These are phyloP conservation scores for Xylaria longipes DNA, from an alignment of 495 filamentous ascomycete genomes.

Conservation along the genomic window DNA sequence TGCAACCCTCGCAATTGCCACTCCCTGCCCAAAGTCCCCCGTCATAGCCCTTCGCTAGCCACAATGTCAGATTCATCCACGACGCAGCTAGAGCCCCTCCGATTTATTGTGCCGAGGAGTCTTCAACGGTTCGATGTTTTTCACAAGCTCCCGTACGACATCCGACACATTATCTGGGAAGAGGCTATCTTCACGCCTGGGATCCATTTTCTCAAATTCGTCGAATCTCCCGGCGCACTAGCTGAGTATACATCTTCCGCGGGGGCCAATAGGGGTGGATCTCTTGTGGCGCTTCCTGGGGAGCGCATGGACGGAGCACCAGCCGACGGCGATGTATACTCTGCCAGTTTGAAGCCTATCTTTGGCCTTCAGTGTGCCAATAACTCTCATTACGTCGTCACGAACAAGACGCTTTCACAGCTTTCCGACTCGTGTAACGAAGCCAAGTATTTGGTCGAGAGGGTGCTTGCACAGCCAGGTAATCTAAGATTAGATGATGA, in stretches of 20 bases:
- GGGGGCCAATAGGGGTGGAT: slow-evolving; percentile 13
- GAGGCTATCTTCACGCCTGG: slow-evolving; percentile 35
- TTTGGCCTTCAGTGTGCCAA: slow-evolving; percentile 32
- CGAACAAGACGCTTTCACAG: slow-evolving; percentile 34
- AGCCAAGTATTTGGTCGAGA: slow-evolving; percentile 27
- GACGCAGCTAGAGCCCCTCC: slow-evolving; percentile 10
- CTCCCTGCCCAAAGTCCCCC: not conserved
- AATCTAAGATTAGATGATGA: slow-evolving; percentile 36
- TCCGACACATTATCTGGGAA: slow-evolving; percentile 39
- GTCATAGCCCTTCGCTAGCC: not conserved
- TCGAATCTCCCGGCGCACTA: slow-evolving; percentile 13
- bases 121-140: slow-evolving; percentile 35
- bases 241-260: not conserved
- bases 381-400: slow-evolving; percentile 38
- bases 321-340: slow-evolving; percentile 25
- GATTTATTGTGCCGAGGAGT: slow-evolving; percentile 21
- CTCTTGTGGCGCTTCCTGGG: slow-evolving; percentile 1
- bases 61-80: slow-evolving; percentile 6
- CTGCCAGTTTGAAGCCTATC: slow-evolving; percentile 30
- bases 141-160: slow-evolving; percentile 34
- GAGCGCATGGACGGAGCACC: slow-evolving; percentile 1
- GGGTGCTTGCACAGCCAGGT: slow-evolving; percentile 28
- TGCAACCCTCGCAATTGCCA: not conserved
- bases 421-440: slow-evolving; percentile 35
- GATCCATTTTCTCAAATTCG: slow-evolving; percentile 43